A percentile compares a stretch with the other conserved stretches of the same genome.
Evolutionary conservation across 306 rosid genomes (phyloP).

Genomic region (Oemleria cerasiformis): DNA sequence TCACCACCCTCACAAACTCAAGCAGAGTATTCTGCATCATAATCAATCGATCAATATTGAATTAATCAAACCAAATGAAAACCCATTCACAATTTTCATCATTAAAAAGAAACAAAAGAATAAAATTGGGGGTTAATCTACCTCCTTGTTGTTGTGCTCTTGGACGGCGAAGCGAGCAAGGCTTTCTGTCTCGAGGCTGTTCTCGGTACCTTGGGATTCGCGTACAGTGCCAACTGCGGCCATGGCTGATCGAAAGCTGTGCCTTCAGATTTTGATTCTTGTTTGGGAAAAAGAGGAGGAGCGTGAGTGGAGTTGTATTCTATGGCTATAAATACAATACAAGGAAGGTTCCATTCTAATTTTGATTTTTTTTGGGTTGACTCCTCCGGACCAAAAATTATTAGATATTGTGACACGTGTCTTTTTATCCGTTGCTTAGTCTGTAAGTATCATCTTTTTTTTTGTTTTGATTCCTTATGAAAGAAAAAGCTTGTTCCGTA

Average conservation of each 20-base stretch:
- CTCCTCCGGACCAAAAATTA: not conserved
- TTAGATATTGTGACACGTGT: not conserved
- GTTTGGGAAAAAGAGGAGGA: not conserved
- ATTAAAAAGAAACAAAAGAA: not conserved
- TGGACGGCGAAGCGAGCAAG: constrained; percentile 85
- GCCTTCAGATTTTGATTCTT: not conserved
- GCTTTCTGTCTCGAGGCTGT: constrained; percentile 39
- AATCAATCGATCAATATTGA: not conserved
- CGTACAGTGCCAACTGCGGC: constrained; percentile 23
- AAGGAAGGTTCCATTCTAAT: not conserved
- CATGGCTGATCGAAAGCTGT: constrained; percentile 6
- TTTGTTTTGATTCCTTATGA: not conserved
- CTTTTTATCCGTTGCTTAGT: not conserved
- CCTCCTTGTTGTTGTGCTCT: constrained; percentile 74
- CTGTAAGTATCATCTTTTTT: not conserved
- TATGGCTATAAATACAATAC: not conserved
- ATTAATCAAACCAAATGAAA: not conserved
- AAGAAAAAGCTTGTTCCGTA: not conserved
- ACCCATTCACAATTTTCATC: not conserved
- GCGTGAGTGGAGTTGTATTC: not conserved
- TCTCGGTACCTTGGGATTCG: constrained; percentile 12
- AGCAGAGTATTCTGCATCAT: constrained; percentile 44
- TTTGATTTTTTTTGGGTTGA: not conserved
- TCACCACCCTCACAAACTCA: constrained; percentile 69
- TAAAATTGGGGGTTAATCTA: not conserved